A percentile compares a stretch with the other conserved stretches of the same genome.
phyloP scores from a whole-genome alignment of 140 eudicot genomes.

The Ambrosia hybrid region DNA sequence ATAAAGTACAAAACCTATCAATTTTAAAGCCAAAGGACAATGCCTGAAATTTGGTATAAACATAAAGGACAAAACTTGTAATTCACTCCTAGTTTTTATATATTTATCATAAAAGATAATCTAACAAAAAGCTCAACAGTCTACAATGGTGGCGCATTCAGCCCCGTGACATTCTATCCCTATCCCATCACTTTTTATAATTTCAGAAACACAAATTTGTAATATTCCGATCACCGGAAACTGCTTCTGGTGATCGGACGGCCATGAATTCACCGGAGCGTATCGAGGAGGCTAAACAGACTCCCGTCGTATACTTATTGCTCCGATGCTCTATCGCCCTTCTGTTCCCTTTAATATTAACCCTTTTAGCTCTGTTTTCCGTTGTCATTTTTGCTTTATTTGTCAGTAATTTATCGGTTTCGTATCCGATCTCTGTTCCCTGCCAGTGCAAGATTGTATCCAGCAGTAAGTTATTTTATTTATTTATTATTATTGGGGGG shows the following conservation, averaged over 20 bases:
- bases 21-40: too few species aligned
- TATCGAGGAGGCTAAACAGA: constrained; percentile 22
- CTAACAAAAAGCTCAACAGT: too few species aligned
- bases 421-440: constrained; percentile 72
- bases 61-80: too few species aligned
- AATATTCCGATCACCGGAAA: constrained; percentile 52
- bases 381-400: constrained; percentile 46
- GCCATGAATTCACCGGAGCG: constrained; percentile 53
- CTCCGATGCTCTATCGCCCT: constrained; percentile 34
- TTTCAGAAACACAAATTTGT: constrained; percentile 16
- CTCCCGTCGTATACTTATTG: constrained; percentile 9
- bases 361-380: constrained; percentile 34
- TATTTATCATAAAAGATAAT: too few species aligned
- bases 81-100: too few species aligned
- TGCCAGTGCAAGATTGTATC: constrained; percentile 88
- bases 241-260: constrained; percentile 51
- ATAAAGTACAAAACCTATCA: too few species aligned
- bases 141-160: too few species aligned
- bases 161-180: not conserved
- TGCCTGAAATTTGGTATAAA: too few species aligned
- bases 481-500: too few species aligned
- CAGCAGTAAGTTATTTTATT: constrained; percentile 58
- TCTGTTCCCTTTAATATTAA: constrained; percentile 28
- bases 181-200: constrained; percentile 6
- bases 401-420: constrained; percentile 48